Percentiles rank a stretch among this genome's conserved stretches.
Conservation (phyloP, 2,329 filamentous ascomycete genomes). For the Venturiaceae sp. region DNA sequence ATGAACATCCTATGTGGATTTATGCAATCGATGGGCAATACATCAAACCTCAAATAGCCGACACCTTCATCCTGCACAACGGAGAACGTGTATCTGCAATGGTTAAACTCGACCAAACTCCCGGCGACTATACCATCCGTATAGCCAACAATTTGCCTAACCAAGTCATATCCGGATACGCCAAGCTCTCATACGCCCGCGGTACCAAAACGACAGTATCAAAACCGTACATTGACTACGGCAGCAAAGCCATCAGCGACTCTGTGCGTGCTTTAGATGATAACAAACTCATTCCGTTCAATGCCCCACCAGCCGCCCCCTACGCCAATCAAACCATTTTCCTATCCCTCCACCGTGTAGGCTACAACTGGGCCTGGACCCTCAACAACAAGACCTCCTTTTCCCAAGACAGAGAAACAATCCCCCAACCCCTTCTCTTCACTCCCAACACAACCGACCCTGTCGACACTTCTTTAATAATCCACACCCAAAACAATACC, state of each 20-base stretch:
- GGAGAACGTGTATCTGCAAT: slow-evolving; percentile 8
- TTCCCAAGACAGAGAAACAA: too few relatives aligned
- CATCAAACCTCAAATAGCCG: background rate
- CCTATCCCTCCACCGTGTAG: background rate
- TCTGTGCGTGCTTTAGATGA: background rate
- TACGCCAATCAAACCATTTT: background rate
- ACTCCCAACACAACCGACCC: too few relatives aligned
- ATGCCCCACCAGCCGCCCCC: background rate
- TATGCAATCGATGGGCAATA: slow-evolving; percentile 9
- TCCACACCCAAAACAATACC: too few relatives aligned
- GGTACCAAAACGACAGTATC: background rate
- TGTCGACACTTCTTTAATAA: too few relatives aligned
- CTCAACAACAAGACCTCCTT: background rate
- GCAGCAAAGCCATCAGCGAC: background rate
- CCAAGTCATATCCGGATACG: background rate
- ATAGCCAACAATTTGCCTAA: background rate
- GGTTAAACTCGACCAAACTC: slow-evolving; percentile 3
- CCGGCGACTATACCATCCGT: background rate
- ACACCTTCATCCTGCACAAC: slow-evolving; percentile 2
- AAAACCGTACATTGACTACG: background rate
- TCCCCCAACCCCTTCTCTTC: too few relatives aligned
- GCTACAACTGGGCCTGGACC: background rate
- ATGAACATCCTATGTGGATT: slow-evolving; percentile 9
- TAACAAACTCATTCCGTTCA: background rate
- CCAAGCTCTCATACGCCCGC: background rate